These are phyloP conservation scores for Drechslerella dactyloides DNA, from an alignment of 2,329 filamentous ascomycete species.

Conservation along the genomic window DNA sequence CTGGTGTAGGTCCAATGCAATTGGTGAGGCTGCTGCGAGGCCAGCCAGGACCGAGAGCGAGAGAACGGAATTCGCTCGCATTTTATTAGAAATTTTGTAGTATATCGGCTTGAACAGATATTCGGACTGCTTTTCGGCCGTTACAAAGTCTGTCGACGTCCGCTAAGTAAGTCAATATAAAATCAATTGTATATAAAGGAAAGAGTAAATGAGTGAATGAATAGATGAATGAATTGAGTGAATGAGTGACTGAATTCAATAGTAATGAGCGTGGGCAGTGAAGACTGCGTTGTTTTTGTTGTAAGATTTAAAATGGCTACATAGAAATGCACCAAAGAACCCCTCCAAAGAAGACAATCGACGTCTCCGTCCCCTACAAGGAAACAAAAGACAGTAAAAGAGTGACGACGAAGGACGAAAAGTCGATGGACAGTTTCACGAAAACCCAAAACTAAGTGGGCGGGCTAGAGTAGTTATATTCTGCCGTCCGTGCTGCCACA, in stretches of 20 bases:
- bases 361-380: background rate
- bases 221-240: too few relatives aligned
- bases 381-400: background rate
- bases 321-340: background rate
- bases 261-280: too few relatives aligned
- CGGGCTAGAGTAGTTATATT: background rate
- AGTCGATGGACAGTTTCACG: background rate
- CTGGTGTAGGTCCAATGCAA: background rate
- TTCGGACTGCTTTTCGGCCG: background rate
- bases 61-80: background rate
- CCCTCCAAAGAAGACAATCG: background rate
- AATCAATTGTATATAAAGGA: background rate
- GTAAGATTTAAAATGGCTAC: too few relatives aligned
- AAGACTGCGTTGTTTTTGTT: too few relatives aligned
- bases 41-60: background rate
- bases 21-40: background rate
- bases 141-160: background rate
- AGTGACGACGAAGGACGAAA: conserved; percentile 2
- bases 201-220: too few relatives aligned
- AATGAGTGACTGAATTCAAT: too few relatives aligned
- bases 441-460: background rate
- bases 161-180: too few relatives aligned
- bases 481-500: background rate
- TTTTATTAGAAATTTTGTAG: background rate
- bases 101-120: background rate